Evolutionary conservation across 169 alveolate genomes (phyloP).

Genomic region (Cryptosporidium xiaoi): DNA sequence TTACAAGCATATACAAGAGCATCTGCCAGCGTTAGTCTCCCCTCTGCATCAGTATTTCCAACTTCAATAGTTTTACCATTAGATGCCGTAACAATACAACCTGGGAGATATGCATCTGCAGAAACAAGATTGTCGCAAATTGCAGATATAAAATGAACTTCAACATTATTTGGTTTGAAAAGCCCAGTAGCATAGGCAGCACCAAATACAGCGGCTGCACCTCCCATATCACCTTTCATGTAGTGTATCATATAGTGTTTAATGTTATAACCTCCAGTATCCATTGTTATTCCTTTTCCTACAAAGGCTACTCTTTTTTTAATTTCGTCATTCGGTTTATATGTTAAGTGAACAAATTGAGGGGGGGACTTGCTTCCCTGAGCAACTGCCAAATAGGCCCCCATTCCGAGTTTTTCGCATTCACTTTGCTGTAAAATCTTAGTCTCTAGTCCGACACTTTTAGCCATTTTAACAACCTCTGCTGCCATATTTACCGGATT

Average conservation of each 20-base stretch:
- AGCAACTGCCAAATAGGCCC: constrained; percentile 87
- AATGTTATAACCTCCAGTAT: constrained; percentile 93
- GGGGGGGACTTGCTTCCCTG: constrained; percentile 91
- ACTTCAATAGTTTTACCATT: constrained; percentile 95
- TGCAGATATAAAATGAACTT: constrained; percentile 88
- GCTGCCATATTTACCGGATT: constrained; percentile 83
- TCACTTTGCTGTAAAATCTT: constrained; percentile 83
- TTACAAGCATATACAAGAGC: constrained; percentile 93
- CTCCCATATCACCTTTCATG: constrained; percentile 80
- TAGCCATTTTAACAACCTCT: constrained; percentile 79
- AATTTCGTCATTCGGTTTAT: constrained; percentile 77
- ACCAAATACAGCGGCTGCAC: constrained; percentile 88
- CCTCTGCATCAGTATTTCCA: constrained; percentile 98
- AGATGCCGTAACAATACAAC: constrained; percentile 92
- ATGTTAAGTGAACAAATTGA: constrained; percentile 86
- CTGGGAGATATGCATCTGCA: constrained; percentile 90
- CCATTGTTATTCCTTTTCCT: constrained; percentile 94
- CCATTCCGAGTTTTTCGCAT: constrained; percentile 87
- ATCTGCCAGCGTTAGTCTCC: constrained; percentile 96
- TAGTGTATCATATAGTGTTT: constrained; percentile 78
- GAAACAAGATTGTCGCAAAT: constrained; percentile 93
- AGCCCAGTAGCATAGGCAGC: constrained; percentile 86
- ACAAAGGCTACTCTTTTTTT: constrained; percentile 87
- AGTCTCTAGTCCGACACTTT: constrained; percentile 81
- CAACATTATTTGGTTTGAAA: constrained; percentile 85